Conservation (phyloP, 169 alveolate species). For the Besnoitia besnoiti region DNA sequence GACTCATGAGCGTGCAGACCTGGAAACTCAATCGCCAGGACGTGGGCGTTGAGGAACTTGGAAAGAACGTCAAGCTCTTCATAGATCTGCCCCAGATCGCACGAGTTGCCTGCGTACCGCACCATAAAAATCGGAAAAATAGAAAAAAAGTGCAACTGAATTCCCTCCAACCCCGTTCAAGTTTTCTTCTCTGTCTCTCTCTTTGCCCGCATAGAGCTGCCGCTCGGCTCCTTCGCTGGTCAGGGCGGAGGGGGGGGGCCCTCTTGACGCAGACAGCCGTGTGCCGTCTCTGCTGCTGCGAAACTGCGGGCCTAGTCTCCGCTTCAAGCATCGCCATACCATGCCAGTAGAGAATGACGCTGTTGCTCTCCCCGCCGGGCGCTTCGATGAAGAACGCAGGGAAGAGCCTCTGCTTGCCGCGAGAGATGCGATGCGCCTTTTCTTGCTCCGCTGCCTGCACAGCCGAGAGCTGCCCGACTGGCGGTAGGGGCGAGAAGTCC, state of each 20-base stretch:
- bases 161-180: not conserved
- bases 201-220: not conserved
- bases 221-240: not conserved
- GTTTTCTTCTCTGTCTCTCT: not conserved
- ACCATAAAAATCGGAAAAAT: not conserved
- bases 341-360: constrained; percentile 56
- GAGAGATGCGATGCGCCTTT: not conserved
- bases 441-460: not conserved
- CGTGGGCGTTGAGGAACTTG: constrained; percentile 75
- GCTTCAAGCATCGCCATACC: not conserved
- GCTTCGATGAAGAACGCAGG: constrained; percentile 51
- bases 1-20: too few species aligned
- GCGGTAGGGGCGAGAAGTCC: not conserved
- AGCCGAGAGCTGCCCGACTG: not conserved
- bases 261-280: too few species aligned
- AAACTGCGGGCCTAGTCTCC: not conserved
- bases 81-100: constrained; percentile 85
- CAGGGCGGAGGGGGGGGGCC: too few species aligned
- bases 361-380: constrained; percentile 25
- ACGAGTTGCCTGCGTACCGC: constrained; percentile 82
- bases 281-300: not conserved
- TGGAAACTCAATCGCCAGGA: constrained; percentile 84
- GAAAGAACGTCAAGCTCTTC: constrained; percentile 79
- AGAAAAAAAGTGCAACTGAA: not conserved
- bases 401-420: not conserved